A percentile compares a stretch with the other conserved stretches of the same genome.
phyloP scores from a whole-genome alignment of 2,329 filamentous ascomycete genomes.

The Arthroderma sp. region DNA sequence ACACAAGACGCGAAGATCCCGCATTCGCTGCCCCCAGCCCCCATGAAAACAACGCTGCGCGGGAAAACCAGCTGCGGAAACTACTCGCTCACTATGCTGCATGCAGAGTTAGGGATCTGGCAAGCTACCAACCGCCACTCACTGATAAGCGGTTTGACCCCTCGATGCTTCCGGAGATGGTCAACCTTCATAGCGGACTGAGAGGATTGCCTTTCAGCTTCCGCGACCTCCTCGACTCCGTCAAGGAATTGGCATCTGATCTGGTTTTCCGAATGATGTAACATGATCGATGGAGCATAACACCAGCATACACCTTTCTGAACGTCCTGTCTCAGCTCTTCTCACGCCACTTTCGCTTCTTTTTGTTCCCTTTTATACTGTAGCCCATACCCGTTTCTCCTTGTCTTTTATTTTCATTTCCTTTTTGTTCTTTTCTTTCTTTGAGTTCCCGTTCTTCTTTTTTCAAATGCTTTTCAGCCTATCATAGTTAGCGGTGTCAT shows the following conservation, averaged over 20 bases:
- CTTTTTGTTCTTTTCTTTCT: conserved; percentile 3
- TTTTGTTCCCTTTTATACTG: background rate
- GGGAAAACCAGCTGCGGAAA: conserved; percentile 28
- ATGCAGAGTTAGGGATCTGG: conserved; percentile 27
- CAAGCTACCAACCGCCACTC: conserved; percentile 15
- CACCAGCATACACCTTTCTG: background rate
- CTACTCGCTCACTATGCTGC: conserved; percentile 29
- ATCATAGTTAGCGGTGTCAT: background rate
- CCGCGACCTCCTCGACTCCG: conserved; percentile 23
- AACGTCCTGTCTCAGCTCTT: background rate
- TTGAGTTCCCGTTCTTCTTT: conserved; percentile 7
- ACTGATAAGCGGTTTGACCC: conserved; percentile 11
- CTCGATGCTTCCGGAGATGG: conserved; percentile 12
- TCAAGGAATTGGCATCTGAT: conserved; percentile 28
- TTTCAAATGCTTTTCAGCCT: conserved; percentile 7
- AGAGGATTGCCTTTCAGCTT: conserved; percentile 14
- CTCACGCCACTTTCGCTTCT: background rate
- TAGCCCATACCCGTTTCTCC: background rate
- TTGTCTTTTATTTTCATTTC: background rate
- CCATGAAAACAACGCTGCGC: conserved; percentile 16
- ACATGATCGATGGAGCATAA: conserved; percentile 1
- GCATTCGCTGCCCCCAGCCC: conserved; percentile 21
- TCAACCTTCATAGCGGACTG: background rate
- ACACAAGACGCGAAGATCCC: conserved; percentile 27
- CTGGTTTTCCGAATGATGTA: conserved; percentile 30